Conservation (phyloP, 768 basidiomycete species). For the Hericium coralloides region DNA sequence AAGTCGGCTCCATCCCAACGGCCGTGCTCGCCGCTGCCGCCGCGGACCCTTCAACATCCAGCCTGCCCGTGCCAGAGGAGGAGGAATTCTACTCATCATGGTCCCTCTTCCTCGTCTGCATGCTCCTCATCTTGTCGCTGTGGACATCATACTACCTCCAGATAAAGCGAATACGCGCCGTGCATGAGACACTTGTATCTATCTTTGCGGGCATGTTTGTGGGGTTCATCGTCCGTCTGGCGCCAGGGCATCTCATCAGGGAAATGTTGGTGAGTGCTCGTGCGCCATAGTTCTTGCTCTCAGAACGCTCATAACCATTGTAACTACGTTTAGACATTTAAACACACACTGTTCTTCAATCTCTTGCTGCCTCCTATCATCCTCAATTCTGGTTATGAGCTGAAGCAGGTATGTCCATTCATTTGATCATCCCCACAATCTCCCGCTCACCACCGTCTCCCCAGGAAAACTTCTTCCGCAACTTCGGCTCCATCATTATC, state of each 20-base stretch:
- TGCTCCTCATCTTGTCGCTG: slow-evolving; percentile 88
- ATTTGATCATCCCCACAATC: neutral
- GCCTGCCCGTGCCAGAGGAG: slow-evolving; percentile 37
- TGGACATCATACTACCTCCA: slow-evolving; percentile 98
- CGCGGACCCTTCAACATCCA: slow-evolving; percentile 2
- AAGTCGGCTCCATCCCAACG: neutral
- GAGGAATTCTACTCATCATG: slow-evolving; percentile 90
- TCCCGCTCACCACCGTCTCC: neutral
- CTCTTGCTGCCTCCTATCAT: slow-evolving; percentile 97
- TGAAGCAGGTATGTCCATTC: slow-evolving; percentile 67
- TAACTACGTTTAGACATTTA: slow-evolving; percentile 61
- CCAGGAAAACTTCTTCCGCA: slow-evolving; percentile 97
- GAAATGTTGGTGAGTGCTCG: slow-evolving; percentile 84
- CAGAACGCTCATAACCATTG: neutral
- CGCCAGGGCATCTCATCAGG: slow-evolving; percentile 89
- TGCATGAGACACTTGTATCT: slow-evolving; percentile 94
- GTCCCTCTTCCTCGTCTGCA: slow-evolving; percentile 89
- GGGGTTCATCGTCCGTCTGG: slow-evolving; percentile 80
- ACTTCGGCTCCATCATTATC: slow-evolving; percentile 91
- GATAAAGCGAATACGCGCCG: slow-evolving; percentile 88
- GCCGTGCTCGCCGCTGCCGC: slow-evolving; percentile 3
- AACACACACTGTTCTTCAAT: slow-evolving; percentile 97
- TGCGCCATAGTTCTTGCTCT: neutral
- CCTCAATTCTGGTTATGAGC: slow-evolving; percentile 93
- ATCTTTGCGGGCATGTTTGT: slow-evolving; percentile 96